phyloP scores from a whole-genome alignment of 768 basidiomycete genomes.

The Tylopilus balloui region DNA sequence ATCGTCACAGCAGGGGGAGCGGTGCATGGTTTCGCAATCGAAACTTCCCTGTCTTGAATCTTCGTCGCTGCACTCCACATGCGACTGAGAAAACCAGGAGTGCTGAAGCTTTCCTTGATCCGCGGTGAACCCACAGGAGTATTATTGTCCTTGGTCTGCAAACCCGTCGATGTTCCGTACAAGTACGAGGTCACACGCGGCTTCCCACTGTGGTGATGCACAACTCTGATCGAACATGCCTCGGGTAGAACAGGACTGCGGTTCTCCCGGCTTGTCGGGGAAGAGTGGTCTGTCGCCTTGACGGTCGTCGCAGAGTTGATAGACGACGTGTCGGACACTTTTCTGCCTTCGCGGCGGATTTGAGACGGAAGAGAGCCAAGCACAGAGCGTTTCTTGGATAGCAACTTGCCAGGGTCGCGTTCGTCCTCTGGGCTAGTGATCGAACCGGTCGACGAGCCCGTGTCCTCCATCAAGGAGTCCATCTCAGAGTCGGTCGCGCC shows the following conservation, averaged over 20 bases:
- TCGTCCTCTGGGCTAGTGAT: conserved; percentile 47
- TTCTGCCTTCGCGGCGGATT: conserved; percentile 39
- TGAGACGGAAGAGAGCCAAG: conserved; percentile 46
- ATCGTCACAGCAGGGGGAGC: conserved; percentile 19
- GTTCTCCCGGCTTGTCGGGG: conserved; percentile 17
- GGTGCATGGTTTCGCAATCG: conserved; percentile 6
- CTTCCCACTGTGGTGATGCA: conserved; percentile 23
- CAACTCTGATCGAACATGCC: conserved; percentile 24
- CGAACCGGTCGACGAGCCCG: conserved; percentile 52
- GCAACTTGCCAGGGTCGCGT: conserved; percentile 25
- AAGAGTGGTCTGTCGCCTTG: conserved; percentile 27
- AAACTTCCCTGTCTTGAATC: conserved; percentile 29
- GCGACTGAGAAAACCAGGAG: conserved; percentile 56
- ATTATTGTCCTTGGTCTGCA: conserved; percentile 12
- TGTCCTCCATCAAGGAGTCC: conserved; percentile 61
- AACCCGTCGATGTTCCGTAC: conserved; percentile 20
- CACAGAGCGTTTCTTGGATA: conserved; percentile 38
- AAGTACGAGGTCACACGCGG: conserved; percentile 29
- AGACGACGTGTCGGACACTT: conserved; percentile 33
- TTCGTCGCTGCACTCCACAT: conserved; percentile 70
- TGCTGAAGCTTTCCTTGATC: conserved; percentile 37
- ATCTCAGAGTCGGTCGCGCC: conserved; percentile 53
- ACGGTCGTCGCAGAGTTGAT: conserved; percentile 35
- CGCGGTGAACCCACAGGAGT: conserved; percentile 20
- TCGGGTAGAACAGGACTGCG: conserved; percentile 13